Conservation (phyloP, 768 basidiomycete species). For the Kwoniella sp. region DNA sequence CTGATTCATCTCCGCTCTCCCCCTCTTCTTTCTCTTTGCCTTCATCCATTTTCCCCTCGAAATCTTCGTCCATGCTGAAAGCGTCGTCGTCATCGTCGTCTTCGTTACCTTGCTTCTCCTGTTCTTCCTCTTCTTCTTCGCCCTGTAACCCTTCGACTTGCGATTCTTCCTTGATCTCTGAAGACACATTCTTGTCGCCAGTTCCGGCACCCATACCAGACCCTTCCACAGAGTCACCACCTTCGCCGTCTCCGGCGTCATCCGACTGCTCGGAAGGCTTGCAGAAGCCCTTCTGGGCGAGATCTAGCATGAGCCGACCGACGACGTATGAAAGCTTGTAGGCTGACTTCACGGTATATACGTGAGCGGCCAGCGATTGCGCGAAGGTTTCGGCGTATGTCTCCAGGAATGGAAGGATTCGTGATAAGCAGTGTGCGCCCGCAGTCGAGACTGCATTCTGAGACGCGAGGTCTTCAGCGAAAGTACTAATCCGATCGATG, state of each 20-base stretch:
- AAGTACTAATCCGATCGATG: slow-evolving; percentile 56
- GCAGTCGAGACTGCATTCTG: background rate
- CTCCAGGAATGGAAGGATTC: slow-evolving; percentile 73
- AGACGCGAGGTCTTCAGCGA: slow-evolving; percentile 54
- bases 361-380: slow-evolving; percentile 64
- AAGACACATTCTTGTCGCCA: slow-evolving; percentile 83
- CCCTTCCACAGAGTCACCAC: slow-evolving; percentile 64
- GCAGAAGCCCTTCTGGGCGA: slow-evolving; percentile 89
- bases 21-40: slow-evolving; percentile 64
- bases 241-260: slow-evolving; percentile 59
- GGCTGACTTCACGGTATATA: slow-evolving; percentile 71
- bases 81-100: slow-evolving; percentile 63
- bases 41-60: slow-evolving; percentile 83
- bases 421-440: slow-evolving; percentile 50
- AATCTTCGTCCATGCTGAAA: slow-evolving; percentile 87
- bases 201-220: slow-evolving; percentile 85
- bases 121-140: slow-evolving; percentile 60
- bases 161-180: slow-evolving; percentile 93
- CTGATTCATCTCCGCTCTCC: slow-evolving; percentile 57
- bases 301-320: slow-evolving; percentile 69
- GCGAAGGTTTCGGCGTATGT: slow-evolving; percentile 65
- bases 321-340: slow-evolving; percentile 84
- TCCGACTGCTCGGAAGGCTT: slow-evolving; percentile 69
- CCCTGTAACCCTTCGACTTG: slow-evolving; percentile 91
- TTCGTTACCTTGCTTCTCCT: slow-evolving; percentile 42